Evolutionary conservation across 805 yeast species (phyloP).

Genomic region (Nakazawaea peltata): DNA sequence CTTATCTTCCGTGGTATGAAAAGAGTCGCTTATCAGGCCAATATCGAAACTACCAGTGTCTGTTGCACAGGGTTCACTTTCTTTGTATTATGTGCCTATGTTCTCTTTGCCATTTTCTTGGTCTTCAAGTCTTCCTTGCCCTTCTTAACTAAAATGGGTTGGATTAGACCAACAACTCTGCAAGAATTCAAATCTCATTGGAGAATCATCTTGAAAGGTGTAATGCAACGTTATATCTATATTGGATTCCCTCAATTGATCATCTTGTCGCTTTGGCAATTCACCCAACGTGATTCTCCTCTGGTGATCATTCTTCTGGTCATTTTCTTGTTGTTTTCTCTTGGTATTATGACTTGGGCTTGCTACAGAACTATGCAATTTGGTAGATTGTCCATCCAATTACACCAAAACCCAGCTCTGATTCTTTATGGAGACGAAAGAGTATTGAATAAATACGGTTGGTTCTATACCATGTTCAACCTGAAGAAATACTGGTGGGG

Average conservation of each 20-base stretch:
- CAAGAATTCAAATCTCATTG: slow-evolving; percentile 47
- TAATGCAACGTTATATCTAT: slow-evolving; percentile 67
- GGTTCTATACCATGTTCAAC: slow-evolving; percentile 81
- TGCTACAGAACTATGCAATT: slow-evolving; percentile 53
- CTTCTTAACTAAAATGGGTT: slow-evolving; percentile 37
- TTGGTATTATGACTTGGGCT: slow-evolving; percentile 57
- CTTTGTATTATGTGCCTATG: slow-evolving; percentile 69
- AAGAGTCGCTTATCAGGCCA: slow-evolving; percentile 69
- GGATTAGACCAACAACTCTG: slow-evolving; percentile 41
- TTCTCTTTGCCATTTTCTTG: slow-evolving; percentile 55
- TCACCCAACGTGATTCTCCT: slow-evolving; percentile 71
- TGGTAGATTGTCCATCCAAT: slow-evolving; percentile 53
- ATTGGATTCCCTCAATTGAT: slow-evolving; percentile 82
- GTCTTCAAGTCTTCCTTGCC: slow-evolving; percentile 43
- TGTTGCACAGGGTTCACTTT: slow-evolving; percentile 86
- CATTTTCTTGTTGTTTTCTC: slow-evolving; percentile 53
- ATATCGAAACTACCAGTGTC: slow-evolving; percentile 75
- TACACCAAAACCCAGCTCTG: slow-evolving; percentile 79
- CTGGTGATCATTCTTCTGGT: slow-evolving; percentile 82
- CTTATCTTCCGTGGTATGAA: slow-evolving; percentile 79
- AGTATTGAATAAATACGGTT: slow-evolving; percentile 75
- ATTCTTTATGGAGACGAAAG: slow-evolving; percentile 70
- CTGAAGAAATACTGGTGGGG: slow-evolving; percentile 85
- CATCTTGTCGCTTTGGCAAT: slow-evolving; percentile 83
- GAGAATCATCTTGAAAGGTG: slow-evolving; percentile 61